phyloP scores from a whole-genome alignment of 768 basidiomycete species.

The Trametes punicea region DNA sequence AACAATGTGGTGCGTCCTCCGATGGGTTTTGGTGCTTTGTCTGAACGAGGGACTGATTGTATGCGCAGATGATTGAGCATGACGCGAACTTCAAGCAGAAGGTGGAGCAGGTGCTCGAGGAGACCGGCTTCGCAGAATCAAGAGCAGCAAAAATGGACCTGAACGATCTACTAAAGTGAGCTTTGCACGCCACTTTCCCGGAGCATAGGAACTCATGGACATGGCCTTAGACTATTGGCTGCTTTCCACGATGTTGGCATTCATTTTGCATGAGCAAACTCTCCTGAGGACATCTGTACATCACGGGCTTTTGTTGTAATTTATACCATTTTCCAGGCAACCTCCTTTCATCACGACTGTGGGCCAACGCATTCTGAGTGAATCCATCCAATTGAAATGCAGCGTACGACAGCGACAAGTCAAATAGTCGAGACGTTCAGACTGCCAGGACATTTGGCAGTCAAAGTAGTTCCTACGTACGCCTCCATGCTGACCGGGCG shows the following conservation, averaged over 20 bases:
- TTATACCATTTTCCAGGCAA: background rate
- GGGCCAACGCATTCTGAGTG: too few species aligned
- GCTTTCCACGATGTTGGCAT: constrained; percentile 75
- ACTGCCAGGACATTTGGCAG: constrained; percentile 21
- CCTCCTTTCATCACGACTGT: background rate
- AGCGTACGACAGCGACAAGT: background rate
- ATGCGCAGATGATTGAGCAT: constrained; percentile 61
- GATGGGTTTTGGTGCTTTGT: background rate
- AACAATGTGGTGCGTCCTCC: constrained; percentile 59
- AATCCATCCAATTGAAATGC: background rate
- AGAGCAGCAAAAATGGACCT: constrained; percentile 93
- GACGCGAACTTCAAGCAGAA: constrained; percentile 64
- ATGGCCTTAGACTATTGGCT: constrained; percentile 50
- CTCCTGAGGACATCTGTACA: background rate
- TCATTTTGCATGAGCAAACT: constrained; percentile 53
- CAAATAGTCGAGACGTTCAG: constrained; percentile 12
- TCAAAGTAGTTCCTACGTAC: constrained; percentile 29
- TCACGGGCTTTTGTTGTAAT: constrained; percentile 4
- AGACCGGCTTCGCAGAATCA: constrained; percentile 69
- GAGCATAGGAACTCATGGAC: too few species aligned
- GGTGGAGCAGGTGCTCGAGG: constrained; percentile 69
- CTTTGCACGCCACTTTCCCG: constrained; percentile 1
- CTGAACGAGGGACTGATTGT: background rate
- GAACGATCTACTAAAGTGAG: constrained; percentile 86
- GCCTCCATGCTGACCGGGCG: constrained; percentile 44